Percentiles rank a stretch among this genome's conserved stretches.
Conservation (phyloP, 192 early-diverging fungal species). For the Gamsiella multidivaricata region DNA sequence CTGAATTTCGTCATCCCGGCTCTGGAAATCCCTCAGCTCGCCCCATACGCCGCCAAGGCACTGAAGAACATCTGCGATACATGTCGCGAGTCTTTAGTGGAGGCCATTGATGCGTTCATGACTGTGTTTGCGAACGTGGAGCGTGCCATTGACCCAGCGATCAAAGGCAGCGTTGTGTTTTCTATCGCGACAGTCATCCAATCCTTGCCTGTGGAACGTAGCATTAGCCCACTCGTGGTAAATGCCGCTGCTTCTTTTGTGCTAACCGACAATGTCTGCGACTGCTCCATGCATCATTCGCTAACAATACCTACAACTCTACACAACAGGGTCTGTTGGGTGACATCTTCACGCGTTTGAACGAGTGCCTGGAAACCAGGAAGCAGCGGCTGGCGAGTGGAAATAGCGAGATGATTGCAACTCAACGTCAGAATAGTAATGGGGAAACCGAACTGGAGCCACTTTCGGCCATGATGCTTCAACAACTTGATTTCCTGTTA, state of each 20-base stretch:
- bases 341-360: slow-evolving; percentile 41
- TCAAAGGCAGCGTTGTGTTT: slow-evolving; percentile 52
- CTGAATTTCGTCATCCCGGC: slow-evolving; percentile 74
- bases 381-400: slow-evolving; percentile 15
- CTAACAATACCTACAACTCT: not conserved
- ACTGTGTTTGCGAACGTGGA: slow-evolving; percentile 67
- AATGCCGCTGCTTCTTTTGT: not conserved
- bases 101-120: slow-evolving; percentile 68
- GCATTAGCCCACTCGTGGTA: slow-evolving; percentile 43
- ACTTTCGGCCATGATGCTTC: slow-evolving; percentile 45
- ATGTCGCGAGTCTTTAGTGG: slow-evolving; percentile 72
- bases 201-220: slow-evolving; percentile 40
- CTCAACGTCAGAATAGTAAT: slow-evolving; percentile 1
- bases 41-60: slow-evolving; percentile 69
- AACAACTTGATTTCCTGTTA: slow-evolving; percentile 60
- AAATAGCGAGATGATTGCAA: slow-evolving; percentile 1
- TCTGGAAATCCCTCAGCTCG: slow-evolving; percentile 65
- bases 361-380: slow-evolving; percentile 42
- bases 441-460: slow-evolving; percentile 31
- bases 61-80: slow-evolving; percentile 78
- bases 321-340: slow-evolving; percentile 29
- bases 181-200: slow-evolving; percentile 52
- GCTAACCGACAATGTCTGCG: too few relatives aligned
- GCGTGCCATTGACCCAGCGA: slow-evolving; percentile 44
- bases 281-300: too few relatives aligned